Conservation (phyloP, 192 early-diverging fungal species). For the Linnemannia elongata region DNA sequence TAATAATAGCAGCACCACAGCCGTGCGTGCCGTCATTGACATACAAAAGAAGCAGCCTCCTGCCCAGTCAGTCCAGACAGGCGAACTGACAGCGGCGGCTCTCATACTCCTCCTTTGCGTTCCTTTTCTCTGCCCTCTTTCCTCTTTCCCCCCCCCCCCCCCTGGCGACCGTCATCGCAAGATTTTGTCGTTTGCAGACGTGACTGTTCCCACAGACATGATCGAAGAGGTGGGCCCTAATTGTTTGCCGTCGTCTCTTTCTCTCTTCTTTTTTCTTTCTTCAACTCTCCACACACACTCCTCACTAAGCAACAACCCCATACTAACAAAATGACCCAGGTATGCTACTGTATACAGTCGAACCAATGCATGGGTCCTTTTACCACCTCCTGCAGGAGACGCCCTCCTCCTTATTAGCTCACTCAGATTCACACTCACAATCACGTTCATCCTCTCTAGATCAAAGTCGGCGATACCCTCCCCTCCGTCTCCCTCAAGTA, state of each 20-base stretch:
- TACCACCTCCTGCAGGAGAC: neutral
- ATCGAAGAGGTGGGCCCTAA: neutral
- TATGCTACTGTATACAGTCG: neutral
- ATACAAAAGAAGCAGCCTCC: too few relatives aligned
- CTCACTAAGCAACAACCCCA: neutral
- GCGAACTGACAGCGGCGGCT: neutral
- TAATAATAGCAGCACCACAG: neutral
- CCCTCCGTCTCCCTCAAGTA: constrained; percentile 69
- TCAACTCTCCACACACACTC: neutral
- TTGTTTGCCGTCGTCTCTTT: neutral
- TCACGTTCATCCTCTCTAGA: constrained; percentile 19
- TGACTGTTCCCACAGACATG: neutral
- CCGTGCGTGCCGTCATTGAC: neutral
- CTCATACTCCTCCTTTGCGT: neutral
- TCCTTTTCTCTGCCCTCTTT: neutral
- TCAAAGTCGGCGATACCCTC: constrained; percentile 69
- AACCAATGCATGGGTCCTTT: neutral
- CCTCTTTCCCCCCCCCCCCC: neutral
- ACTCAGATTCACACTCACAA: neutral
- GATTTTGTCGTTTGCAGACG: neutral
- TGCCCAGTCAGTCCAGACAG: too few relatives aligned
- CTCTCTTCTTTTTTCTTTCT: neutral
- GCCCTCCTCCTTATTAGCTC: neutral
- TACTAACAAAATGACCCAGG: neutral
- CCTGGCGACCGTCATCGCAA: neutral